Conservation (phyloP, 805 yeast species). For the Ogataea minuta region DNA sequence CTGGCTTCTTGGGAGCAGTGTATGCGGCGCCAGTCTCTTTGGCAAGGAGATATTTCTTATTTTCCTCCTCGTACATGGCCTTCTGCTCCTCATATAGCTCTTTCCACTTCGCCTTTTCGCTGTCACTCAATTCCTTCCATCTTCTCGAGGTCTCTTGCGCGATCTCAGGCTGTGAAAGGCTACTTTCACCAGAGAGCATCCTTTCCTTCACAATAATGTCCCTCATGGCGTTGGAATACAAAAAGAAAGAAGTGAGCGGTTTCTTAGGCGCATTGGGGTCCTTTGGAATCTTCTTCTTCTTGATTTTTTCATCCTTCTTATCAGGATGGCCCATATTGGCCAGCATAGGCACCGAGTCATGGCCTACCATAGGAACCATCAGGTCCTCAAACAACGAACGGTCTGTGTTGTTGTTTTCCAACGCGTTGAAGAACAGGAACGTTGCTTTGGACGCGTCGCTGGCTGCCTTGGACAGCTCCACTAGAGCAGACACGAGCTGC, state of each 20-base stretch:
- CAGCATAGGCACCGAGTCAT: slow-evolving; percentile 19
- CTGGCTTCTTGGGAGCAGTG: slow-evolving; percentile 29
- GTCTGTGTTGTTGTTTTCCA: slow-evolving; percentile 44
- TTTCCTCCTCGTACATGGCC: slow-evolving; percentile 33
- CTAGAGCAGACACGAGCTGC: slow-evolving; percentile 72
- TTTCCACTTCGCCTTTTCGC: slow-evolving; percentile 72
- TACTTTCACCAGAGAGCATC: slow-evolving; percentile 52
- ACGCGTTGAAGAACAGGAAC: slow-evolving; percentile 66
- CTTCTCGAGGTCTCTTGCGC: slow-evolving; percentile 74
- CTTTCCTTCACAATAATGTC: slow-evolving; percentile 70
- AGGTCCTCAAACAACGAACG: slow-evolving; percentile 23
- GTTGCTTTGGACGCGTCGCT: slow-evolving; percentile 79
- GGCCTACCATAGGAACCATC: slow-evolving; percentile 34
- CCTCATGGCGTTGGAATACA: slow-evolving; percentile 72
- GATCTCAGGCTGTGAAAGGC: slow-evolving; percentile 72
- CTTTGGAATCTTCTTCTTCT: slow-evolving; percentile 48
- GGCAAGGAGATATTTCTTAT: slow-evolving; percentile 30
- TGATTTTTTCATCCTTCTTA: slow-evolving; percentile 42
- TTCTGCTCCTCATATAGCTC: slow-evolving; percentile 50
- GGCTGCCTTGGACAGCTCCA: slow-evolving; percentile 84
- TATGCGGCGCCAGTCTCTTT: slow-evolving; percentile 30
- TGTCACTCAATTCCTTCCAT: slow-evolving; percentile 74
- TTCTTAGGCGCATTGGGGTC: slow-evolving; percentile 97
- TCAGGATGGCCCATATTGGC: slow-evolving; percentile 31
- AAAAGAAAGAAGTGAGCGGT: slow-evolving; percentile 85